Percentiles rank a stretch among this genome's conserved stretches.
phyloP scores from a whole-genome alignment of 2,329 filamentous ascomycete species.

The Xylaria sp. region DNA sequence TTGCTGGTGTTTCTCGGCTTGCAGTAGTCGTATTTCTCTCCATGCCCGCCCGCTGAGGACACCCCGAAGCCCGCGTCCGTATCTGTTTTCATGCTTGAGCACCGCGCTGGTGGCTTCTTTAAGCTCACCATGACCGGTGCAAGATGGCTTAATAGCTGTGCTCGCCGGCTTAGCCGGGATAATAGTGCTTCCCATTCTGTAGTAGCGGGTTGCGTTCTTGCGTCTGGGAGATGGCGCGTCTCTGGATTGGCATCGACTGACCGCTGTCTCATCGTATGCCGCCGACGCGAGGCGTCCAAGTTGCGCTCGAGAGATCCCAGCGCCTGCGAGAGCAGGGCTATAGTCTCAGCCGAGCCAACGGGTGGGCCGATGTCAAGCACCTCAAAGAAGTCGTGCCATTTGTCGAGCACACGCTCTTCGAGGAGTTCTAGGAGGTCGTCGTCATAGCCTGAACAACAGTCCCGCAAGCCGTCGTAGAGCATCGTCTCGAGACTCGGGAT shows the following conservation, averaged over 20 bases:
- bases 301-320: slow-evolving; percentile 52
- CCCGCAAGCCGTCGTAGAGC: slow-evolving; percentile 40
- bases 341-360: slow-evolving; percentile 15
- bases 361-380: slow-evolving; percentile 36
- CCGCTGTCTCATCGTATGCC: background rate
- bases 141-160: slow-evolving; percentile 41
- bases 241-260: background rate
- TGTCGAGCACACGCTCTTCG: slow-evolving; percentile 39
- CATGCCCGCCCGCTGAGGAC: slow-evolving; percentile 1
- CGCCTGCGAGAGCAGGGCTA: slow-evolving; percentile 47
- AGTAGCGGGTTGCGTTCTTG: background rate
- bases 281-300: slow-evolving; percentile 39
- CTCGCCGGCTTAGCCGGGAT: slow-evolving; percentile 45
- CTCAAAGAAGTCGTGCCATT: slow-evolving; percentile 54
- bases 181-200: slow-evolving; percentile 50
- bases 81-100: background rate
- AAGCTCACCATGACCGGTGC: slow-evolving; percentile 28
- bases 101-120: slow-evolving; percentile 19
- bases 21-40: background rate
- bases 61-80: background rate
- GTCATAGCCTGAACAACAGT: background rate
- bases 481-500: slow-evolving; percentile 45
- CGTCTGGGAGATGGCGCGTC: background rate
- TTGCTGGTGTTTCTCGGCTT: slow-evolving; percentile 1
- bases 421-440: slow-evolving; percentile 33